phyloP scores from a whole-genome alignment of 176 grass and related monocot genomes.

The Hordeum marinum region DNA sequence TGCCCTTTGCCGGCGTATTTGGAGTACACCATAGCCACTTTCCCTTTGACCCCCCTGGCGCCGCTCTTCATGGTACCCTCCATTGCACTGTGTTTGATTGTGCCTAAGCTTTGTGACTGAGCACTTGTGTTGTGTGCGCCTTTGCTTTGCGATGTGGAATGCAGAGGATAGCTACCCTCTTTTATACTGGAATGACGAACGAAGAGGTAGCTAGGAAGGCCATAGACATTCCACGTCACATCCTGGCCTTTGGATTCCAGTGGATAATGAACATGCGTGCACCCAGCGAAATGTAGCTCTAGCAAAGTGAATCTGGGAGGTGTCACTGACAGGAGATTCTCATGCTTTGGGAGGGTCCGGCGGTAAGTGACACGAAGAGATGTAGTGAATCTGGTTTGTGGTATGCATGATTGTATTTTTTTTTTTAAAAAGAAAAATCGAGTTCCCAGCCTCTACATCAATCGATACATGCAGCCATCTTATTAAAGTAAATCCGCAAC shows the following conservation, averaged over 20 bases:
- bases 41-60: slow-evolving; percentile 29
- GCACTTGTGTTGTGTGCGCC: not conserved
- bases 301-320: not conserved
- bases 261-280: slow-evolving; percentile 31
- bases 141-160: not conserved
- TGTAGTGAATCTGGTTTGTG: not conserved
- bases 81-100: not conserved
- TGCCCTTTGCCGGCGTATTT: slow-evolving; percentile 17
- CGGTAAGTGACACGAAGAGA: not conserved
- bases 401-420: not conserved
- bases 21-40: slow-evolving; percentile 24
- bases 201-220: not conserved
- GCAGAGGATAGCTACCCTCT: not conserved
- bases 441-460: too few relatives aligned
- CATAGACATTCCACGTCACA: not conserved
- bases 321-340: not conserved
- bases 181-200: not conserved
- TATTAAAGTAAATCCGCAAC: too few relatives aligned
- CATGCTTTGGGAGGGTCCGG: not conserved
- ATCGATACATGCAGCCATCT: too few relatives aligned
- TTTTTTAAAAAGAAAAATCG: too few relatives aligned
- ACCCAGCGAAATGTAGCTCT: not conserved
- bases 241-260: not conserved
- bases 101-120: not conserved
- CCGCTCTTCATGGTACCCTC: slow-evolving; percentile 25